Conservation (phyloP, 306 rosid genomes). For the Canavalia gladiata region DNA sequence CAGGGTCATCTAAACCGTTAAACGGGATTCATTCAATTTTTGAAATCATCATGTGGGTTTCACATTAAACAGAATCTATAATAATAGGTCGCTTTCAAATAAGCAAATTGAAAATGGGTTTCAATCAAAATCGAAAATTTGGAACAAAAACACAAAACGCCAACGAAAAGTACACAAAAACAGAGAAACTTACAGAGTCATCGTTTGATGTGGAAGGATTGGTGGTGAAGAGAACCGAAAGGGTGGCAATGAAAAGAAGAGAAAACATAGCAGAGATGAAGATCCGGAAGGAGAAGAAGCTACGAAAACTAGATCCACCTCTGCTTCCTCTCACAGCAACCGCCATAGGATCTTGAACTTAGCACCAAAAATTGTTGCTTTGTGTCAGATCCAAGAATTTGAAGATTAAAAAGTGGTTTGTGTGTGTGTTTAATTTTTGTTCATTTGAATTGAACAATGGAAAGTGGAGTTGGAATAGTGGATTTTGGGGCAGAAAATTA, state of each 20-base stretch:
- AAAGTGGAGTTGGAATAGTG: slow-evolving; percentile 32
- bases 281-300: slow-evolving; percentile 96
- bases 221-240: slow-evolving; percentile 74
- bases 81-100: slow-evolving; percentile 39
- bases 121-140: slow-evolving; percentile 43
- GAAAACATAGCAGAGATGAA: slow-evolving; percentile 92
- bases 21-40: no score
- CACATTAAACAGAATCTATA: slow-evolving; percentile 39
- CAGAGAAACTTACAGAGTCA: slow-evolving; percentile 72
- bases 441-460: slow-evolving; percentile 11
- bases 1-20: no score
- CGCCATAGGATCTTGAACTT: slow-evolving; percentile 71
- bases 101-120: slow-evolving; percentile 25
- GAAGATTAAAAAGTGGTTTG: slow-evolving; percentile 3
- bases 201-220: slow-evolving; percentile 73
- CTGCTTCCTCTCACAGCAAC: slow-evolving; percentile 90
- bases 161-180: neutral
- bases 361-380: neutral
- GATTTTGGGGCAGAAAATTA: neutral
- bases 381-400: slow-evolving; percentile 47
- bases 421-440: neutral
- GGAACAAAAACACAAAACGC: neutral
- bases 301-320: slow-evolving; percentile 74
- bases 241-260: slow-evolving; percentile 91
- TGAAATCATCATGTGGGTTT: slow-evolving; percentile 23